Percentiles rank a stretch among this genome's conserved stretches.
phyloP scores from a whole-genome alignment of 352 stramenopile species.

The Pilasporangium apinafurcum region DNA sequence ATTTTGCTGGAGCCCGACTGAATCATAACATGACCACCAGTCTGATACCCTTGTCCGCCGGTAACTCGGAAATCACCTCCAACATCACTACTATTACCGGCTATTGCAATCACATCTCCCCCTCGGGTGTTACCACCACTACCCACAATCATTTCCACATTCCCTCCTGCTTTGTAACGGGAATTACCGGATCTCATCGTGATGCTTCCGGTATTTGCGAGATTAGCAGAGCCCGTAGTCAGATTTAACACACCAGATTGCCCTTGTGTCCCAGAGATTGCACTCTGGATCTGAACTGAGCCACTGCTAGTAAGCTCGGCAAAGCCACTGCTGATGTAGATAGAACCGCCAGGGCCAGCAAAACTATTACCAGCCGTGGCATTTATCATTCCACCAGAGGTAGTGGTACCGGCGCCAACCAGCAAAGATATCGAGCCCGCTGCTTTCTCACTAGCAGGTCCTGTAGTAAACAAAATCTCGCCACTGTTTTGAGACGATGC shows the following conservation, averaged over 20 bases:
- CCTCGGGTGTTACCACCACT: constrained; percentile 10
- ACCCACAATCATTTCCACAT: constrained; percentile 13
- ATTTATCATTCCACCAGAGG: too few relatives aligned
- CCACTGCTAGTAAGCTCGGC: constrained; percentile 11
- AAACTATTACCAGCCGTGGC: too few relatives aligned
- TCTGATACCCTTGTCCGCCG: constrained; percentile 16
- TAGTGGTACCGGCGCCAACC: too few relatives aligned
- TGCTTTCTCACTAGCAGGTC: too few relatives aligned
- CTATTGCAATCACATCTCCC: constrained; percentile 10
- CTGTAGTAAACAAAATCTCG: too few relatives aligned
- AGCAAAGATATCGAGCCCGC: too few relatives aligned
- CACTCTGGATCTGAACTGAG: constrained; percentile 12
- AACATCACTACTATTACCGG: constrained; percentile 19
- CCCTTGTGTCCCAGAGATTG: constrained; percentile 8
- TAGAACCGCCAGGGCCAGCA: too few relatives aligned
- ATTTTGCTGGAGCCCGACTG: too few relatives aligned
- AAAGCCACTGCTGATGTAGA: too few relatives aligned
- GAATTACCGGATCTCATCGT: constrained; percentile 14
- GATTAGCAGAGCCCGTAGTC: constrained; percentile 10
- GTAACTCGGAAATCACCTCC: constrained; percentile 8
- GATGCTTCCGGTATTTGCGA: constrained; percentile 11
- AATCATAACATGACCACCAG: too few relatives aligned
- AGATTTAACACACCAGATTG: constrained; percentile 13
- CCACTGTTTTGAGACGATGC: too few relatives aligned
- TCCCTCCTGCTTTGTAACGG: constrained; percentile 9